These are phyloP conservation scores for Ophiostoma perfectum DNA, from an alignment of 2,329 filamentous ascomycete genomes.

Conservation along the genomic window DNA sequence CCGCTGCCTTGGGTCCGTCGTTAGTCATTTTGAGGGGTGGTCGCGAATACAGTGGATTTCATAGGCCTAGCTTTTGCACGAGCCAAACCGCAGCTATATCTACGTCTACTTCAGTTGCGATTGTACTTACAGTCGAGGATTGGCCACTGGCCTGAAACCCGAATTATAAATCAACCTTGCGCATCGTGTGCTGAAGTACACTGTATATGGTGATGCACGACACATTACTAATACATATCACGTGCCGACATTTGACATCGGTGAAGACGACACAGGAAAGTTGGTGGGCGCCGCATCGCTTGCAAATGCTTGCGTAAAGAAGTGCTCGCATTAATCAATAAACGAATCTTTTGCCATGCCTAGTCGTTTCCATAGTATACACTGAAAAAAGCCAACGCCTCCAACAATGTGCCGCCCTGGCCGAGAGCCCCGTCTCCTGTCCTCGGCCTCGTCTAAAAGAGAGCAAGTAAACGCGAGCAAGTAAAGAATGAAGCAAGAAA, in stretches of 20 bases:
- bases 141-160: no score
- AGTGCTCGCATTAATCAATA: not conserved
- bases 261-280: not conserved
- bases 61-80: not conserved
- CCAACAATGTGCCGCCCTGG: slow-evolving; percentile 14
- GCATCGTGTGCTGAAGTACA: not conserved
- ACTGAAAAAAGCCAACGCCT: slow-evolving; percentile 19
- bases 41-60: slow-evolving; percentile 4
- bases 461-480: not conserved
- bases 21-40: slow-evolving; percentile 6
- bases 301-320: not conserved
- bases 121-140: no score
- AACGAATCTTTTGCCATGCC: slow-evolving; percentile 18
- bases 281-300: not conserved
- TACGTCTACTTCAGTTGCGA: no score
- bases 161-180: not conserved
- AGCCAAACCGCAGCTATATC: no score
- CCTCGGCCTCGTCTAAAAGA: not conserved
- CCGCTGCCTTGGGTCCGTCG: not conserved
- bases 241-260: not conserved
- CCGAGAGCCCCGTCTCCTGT: not conserved
- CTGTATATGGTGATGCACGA: not conserved
- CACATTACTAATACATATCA: slow-evolving; percentile 1
- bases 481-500: not conserved
- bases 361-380: slow-evolving; percentile 20